Evolutionary conservation across 148 eudicot species (phyloP).

Genomic region (Rheum nobile): DNA sequence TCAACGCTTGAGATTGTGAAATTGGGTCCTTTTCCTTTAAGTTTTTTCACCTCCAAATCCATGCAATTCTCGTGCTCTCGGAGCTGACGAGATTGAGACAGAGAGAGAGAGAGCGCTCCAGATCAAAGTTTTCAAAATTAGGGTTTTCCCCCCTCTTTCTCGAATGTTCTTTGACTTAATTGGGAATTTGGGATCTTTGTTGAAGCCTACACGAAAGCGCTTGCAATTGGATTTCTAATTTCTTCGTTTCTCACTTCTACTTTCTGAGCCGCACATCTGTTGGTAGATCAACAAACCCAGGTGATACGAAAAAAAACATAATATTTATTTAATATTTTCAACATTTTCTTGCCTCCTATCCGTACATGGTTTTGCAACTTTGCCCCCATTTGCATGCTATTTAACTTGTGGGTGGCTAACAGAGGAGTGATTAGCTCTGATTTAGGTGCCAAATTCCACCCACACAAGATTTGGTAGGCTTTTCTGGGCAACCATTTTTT

Average conservation of each 20-base stretch:
- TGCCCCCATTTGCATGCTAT: not conserved
- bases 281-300: not conserved
- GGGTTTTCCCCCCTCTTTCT: not conserved
- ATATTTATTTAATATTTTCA: not conserved
- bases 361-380: not conserved
- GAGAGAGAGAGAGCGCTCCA: not conserved
- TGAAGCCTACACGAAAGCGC: not conserved
- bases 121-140: not conserved
- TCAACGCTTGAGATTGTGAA: not conserved
- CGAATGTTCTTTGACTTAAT: not conserved
- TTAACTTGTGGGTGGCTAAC: not conserved
- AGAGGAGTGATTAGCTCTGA: slow-evolving; percentile 10
- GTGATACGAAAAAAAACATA: not conserved
- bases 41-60: not conserved
- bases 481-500: not conserved
- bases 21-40: not conserved
- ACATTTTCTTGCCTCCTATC: not conserved
- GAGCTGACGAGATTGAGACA: not conserved
- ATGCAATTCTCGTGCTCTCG: not conserved
- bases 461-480: slow-evolving; percentile 15
- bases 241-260: not conserved
- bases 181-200: not conserved
- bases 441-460: slow-evolving; percentile 28
- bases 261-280: not conserved
- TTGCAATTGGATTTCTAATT: not conserved